Conservation (phyloP, 352 stramenopile genomes). For the Pythium monospermum region DNA sequence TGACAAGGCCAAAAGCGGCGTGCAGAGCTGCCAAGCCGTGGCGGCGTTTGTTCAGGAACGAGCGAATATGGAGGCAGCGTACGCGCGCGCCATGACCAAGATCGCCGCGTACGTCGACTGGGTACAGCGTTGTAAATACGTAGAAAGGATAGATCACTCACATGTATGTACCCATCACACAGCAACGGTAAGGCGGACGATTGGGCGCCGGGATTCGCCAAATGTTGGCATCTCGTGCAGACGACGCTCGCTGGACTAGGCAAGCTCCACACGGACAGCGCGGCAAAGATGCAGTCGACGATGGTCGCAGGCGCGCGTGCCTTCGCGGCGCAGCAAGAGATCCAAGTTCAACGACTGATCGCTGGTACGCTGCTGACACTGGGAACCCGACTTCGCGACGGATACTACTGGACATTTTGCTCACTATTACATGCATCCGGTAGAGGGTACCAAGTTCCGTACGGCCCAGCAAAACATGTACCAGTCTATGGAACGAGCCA, state of each 20-base stretch:
- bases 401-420: too few species aligned
- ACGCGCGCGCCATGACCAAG: slow-evolving; percentile 55
- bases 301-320: slow-evolving; percentile 57
- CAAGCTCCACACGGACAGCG: slow-evolving; percentile 52
- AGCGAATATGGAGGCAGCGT: slow-evolving; percentile 47
- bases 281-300: slow-evolving; percentile 50
- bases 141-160: background rate
- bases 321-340: slow-evolving; percentile 69
- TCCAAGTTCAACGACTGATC: slow-evolving; percentile 71
- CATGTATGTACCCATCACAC: background rate
- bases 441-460: slow-evolving; percentile 71
- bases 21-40: slow-evolving; percentile 71
- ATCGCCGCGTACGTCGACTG: slow-evolving; percentile 42
- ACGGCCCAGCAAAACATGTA: slow-evolving; percentile 56
- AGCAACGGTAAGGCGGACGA: slow-evolving; percentile 59
- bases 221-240: slow-evolving; percentile 52
- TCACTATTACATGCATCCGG: background rate
- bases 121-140: background rate
- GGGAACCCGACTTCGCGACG: background rate
- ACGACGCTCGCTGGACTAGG: slow-evolving; percentile 46
- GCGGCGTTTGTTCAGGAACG: slow-evolving; percentile 58
- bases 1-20: slow-evolving; percentile 69
- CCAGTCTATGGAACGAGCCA: slow-evolving; percentile 56
- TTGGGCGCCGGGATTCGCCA: slow-evolving; percentile 58
- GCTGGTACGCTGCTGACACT: slow-evolving; percentile 29